Percentiles rank a stretch among this genome's conserved stretches.
Conservation (phyloP, 2,329 filamentous ascomycete species). For the Stemphylium lycopersici region DNA sequence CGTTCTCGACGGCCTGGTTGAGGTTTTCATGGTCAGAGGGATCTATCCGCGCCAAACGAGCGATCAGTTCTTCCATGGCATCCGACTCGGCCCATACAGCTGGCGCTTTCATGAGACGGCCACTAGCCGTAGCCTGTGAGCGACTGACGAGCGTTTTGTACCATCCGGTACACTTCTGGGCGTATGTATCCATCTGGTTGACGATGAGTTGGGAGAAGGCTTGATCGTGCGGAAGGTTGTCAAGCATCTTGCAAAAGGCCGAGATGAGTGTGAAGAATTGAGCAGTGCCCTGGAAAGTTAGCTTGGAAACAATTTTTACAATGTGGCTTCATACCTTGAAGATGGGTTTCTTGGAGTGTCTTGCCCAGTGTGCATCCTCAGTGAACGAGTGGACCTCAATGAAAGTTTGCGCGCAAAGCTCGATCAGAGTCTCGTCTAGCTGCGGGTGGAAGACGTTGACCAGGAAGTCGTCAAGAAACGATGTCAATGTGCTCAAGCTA, state of each 20-base stretch:
- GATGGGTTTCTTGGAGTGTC: conserved; percentile 78
- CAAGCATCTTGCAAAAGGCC: conserved; percentile 93
- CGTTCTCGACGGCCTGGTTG: conserved; percentile 46
- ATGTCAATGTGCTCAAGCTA: conserved; percentile 86
- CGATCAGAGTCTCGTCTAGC: conserved; percentile 89
- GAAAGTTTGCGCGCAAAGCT: conserved; percentile 84
- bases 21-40: conserved; percentile 24
- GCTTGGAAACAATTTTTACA: not conserved
- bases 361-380: conserved; percentile 81
- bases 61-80: conserved; percentile 69
- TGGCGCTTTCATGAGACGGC: conserved; percentile 73
- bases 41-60: conserved; percentile 37
- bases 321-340: conserved; percentile 65
- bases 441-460: conserved; percentile 98
- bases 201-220: conserved; percentile 92
- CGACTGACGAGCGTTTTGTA: conserved; percentile 82
- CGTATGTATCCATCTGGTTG: conserved; percentile 89
- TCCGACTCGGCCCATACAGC: conserved; percentile 71
- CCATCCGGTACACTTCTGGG: conserved; percentile 89
- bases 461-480: conserved; percentile 97
- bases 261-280: conserved; percentile 89
- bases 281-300: conserved; percentile 67
- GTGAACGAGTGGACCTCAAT: conserved; percentile 87
- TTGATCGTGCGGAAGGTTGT: conserved; percentile 93
- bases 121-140: conserved; percentile 62